Evolutionary conservation across 805 yeast species (phyloP), one percentile per base, ranked within the genome.

Genomic region (Candida xyloterini): DNA sequence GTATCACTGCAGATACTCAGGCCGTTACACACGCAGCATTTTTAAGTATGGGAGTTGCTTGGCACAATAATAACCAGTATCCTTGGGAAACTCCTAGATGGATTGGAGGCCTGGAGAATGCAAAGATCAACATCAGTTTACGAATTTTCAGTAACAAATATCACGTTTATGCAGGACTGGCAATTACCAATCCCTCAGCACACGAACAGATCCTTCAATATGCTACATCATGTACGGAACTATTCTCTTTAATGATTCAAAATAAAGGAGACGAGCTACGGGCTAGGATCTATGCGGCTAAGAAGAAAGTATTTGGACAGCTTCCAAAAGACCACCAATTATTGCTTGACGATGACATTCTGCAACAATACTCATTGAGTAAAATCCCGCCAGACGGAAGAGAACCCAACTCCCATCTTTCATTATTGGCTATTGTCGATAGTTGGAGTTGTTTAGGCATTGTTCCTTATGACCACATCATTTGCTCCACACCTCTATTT

Each of bases 1-100:
- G 75, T 52, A 91, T 93, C 47, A 91, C 99, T 0, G 99, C 99
- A 0, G 99, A 93, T 60, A 93, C 98, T 2, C 99, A 93, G 62
- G 98, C 98, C 0, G 96, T 91, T 13, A 93, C 99, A 0, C 99
- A 93, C 59, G 97, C 97, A 10, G 98, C 97, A 0, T 93, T 93
- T 56, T 68, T 93, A 43, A 82, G 95, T 41, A 93, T 93, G 99
- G 99, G 99, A 5, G 79, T 81, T 7, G 98, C 98, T 6, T 93
- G 99, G 99, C 83, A 76, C 50, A 76, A 80, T 33, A 70, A 74
- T 46, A 74, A 81, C 55, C 82, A 84, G 58, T 93, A 88, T 58
- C 99, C 99, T 0, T 93, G 99, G 99, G 82, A 79, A 47, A 73
- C 80, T 3, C 76, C 82, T 1, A 78, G 82, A 56, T 89, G 96